Evolutionary conservation across 1,284 basidiomycete genomes (phyloP).

Genomic region (Fistulinella cinereoalba): DNA sequence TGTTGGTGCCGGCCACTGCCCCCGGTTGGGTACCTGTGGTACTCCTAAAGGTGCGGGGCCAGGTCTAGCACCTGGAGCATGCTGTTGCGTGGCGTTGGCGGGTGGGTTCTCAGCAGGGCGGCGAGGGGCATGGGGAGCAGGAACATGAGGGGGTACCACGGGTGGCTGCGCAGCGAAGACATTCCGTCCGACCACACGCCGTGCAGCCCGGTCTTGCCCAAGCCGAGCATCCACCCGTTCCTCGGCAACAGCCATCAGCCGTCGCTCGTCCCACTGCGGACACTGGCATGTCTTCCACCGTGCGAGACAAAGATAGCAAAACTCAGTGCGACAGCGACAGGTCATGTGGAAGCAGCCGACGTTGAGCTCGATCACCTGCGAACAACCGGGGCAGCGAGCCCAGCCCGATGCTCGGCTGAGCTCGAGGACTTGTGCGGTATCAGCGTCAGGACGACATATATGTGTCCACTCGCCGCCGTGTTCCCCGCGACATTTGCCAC

Average conservation of each 20-base stretch:
- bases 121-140: too few species aligned
- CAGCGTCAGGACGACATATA: constrained; percentile 30
- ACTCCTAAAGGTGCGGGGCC: too few species aligned
- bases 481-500: constrained; percentile 35
- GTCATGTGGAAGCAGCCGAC: constrained; percentile 48
- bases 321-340: constrained; percentile 44
- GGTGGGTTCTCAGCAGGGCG: neutral
- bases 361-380: constrained; percentile 41
- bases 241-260: constrained; percentile 34
- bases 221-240: constrained; percentile 30
- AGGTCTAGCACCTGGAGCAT: neutral
- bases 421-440: constrained; percentile 30
- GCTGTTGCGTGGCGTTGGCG: constrained; percentile 1
- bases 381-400: constrained; percentile 44
- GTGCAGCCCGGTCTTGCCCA: neutral
- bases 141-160: too few species aligned
- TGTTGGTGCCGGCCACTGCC: too few species aligned
- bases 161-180: too few species aligned
- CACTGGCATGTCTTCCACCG: constrained; percentile 44
- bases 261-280: constrained; percentile 41
- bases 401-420: constrained; percentile 38
- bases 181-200: neutral
- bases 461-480: constrained; percentile 17
- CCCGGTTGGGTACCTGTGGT: too few species aligned
- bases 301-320: constrained; percentile 43